Base-by-base conservation (phyloP, 208 protist genomes). In the Leishmania mexicana region DNA sequence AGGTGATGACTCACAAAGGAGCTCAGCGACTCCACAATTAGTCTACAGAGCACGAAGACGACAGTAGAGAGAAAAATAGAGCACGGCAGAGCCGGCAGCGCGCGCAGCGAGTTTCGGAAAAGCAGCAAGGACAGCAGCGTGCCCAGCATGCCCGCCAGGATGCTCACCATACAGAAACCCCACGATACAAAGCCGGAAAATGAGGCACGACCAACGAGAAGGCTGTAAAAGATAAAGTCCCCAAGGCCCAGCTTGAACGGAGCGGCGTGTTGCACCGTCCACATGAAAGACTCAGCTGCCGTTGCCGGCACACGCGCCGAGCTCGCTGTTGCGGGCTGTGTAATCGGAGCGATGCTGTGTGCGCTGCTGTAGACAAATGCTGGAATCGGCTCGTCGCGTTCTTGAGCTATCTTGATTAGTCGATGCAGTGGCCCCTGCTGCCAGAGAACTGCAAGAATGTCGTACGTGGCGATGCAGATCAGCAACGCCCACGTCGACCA, bases 191-290 rank as follows among this genome's bases (percentile, higher is more conserved):
- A 88, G 74, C 89, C 83, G 31, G 86, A 91, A 10, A 75, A 47
- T 10, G 87, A 87, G 15, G 93, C 90, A 54, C 84, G 89, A 31
- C 89, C 93, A 35, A 93, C 88, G 57, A 98, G 85, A 31, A 98
- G 75, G 76, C 91, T 90, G 84, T 96, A 98, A 86, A 98, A 98
- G 47, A 96, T 91, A 73, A 98, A 97, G 80, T 98, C 95, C 19
- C 95, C 95, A 17, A 98, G 78, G 7, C 95, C 95, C 1, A 98
- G 86, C 79, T 96, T 92, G 84, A 95, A 93, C 10, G 92, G 90
- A 5, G 79, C 62, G 45, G 76, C 67, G 68, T 78, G 64, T 31
- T 71, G 65, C 45, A 78, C 42, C 1, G 57, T 81, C 13, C 15
- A 7, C 64, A 76, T 76, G 57, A 75, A 35, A 8, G 65, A 31